Percentiles rank a stretch among this genome's conserved stretches.
Conservation (phyloP, 2,329 filamentous ascomycete genomes). For the Penicillium sp. region DNA sequence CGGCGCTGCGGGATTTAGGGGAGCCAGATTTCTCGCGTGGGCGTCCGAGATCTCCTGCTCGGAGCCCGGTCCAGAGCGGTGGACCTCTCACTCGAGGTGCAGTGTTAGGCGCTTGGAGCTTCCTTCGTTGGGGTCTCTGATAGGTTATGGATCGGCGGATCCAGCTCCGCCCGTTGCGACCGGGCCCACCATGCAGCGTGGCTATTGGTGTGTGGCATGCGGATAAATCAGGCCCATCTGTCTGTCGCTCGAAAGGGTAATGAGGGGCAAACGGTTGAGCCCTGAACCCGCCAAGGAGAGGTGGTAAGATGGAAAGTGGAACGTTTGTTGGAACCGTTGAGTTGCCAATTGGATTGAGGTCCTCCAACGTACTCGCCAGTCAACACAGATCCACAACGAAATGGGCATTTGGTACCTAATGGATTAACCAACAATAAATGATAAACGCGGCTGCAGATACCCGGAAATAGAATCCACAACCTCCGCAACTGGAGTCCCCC, state of each 20-base stretch:
- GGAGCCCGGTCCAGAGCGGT: conserved; percentile 5
- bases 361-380: too few species aligned
- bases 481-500: too few species aligned
- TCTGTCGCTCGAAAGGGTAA: conserved; percentile 14
- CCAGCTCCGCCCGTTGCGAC: conserved; percentile 10
- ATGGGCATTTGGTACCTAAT: too few species aligned
- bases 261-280: conserved; percentile 5
- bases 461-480: too few species aligned
- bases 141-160: conserved; percentile 7
- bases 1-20: conserved; percentile 26
- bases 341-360: neutral
- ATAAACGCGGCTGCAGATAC: too few species aligned
- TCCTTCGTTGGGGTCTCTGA: neutral
- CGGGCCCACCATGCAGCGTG: neutral
- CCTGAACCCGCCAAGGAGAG: neutral
- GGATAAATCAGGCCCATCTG: conserved; percentile 3
- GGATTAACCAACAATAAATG: too few species aligned
- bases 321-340: neutral
- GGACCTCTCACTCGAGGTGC: conserved; percentile 1
- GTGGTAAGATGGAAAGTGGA: neutral
- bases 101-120: neutral
- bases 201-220: conserved; percentile 4
- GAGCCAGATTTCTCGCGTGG: conserved; percentile 29
- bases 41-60: conserved; percentile 30
- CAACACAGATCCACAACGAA: too few species aligned